Conservation (phyloP, 495 filamentous ascomycete genomes). For the Thermothielavioides terrestris region DNA sequence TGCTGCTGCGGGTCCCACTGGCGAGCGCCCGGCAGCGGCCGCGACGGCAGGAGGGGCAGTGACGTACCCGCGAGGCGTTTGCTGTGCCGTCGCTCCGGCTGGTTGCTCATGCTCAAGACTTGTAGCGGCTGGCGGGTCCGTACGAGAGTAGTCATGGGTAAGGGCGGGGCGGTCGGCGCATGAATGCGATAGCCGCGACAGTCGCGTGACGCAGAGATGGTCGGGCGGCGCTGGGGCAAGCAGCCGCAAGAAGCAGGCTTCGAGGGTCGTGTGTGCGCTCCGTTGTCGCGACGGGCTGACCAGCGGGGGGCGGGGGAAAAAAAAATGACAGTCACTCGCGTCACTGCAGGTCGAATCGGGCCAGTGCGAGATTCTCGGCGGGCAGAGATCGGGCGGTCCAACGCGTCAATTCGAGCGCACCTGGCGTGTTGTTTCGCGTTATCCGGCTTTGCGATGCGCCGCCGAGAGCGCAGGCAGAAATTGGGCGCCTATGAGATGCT, state of each 20-base stretch:
- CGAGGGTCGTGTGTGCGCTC: background rate
- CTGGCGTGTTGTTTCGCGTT: conserved; percentile 2
- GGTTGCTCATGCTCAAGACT: conserved; percentile 52
- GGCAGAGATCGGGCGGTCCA: background rate
- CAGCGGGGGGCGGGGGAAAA: background rate
- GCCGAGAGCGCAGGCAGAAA: background rate
- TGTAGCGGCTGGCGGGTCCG: conserved; percentile 49
- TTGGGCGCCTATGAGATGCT: conserved; percentile 5
- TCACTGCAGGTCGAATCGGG: conserved; percentile 8
- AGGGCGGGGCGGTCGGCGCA: conserved; percentile 26
- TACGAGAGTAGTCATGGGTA: conserved; percentile 55
- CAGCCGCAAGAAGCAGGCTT: no score
- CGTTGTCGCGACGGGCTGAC: background rate
- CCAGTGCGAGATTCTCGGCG: background rate
- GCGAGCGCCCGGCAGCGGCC: background rate
- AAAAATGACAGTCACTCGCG: conserved; percentile 4
- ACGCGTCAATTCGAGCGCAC: conserved; percentile 2
- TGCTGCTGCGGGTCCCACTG: background rate
- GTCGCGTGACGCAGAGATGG: background rate
- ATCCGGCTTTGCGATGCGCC: background rate
- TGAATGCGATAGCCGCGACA: conserved; percentile 12
- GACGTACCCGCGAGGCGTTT: conserved; percentile 49
- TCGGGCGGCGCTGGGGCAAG: background rate
- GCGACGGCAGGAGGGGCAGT: conserved; percentile 8
- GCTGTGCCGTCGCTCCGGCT: conserved; percentile 46